Percentiles rank a stretch among this genome's conserved stretches.
phyloP scores from a whole-genome alignment of 2,329 filamentous ascomycete species.

The Capronia americana region DNA sequence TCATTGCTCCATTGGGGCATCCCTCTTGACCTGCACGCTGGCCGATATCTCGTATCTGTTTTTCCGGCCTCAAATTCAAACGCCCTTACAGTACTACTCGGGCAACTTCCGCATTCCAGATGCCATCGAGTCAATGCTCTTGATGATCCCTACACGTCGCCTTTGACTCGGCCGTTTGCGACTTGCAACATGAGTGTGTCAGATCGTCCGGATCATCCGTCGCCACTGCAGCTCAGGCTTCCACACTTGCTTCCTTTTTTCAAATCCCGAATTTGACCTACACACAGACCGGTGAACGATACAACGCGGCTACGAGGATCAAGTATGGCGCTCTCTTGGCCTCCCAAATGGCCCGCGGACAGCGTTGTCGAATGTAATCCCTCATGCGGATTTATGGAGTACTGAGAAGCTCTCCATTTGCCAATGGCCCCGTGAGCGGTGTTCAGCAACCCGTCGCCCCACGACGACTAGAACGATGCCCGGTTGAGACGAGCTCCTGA shows the following conservation, averaged over 20 bases:
- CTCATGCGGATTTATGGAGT: background rate
- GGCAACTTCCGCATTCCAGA: conserved; percentile 1
- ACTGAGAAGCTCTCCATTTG: background rate
- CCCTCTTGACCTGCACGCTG: background rate
- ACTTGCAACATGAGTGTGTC: background rate
- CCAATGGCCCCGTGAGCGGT: background rate
- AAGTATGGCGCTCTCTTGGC: background rate
- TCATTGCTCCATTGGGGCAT: conserved; percentile 2
- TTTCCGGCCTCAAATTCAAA: background rate
- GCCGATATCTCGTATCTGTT: background rate
- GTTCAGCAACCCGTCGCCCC: background rate
- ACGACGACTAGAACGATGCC: background rate
- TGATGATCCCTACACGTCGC: background rate
- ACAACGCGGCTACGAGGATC: background rate
- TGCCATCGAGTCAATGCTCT: background rate
- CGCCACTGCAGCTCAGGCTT: background rate
- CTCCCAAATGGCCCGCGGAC: background rate
- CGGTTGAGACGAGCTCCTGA: background rate
- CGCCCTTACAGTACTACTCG: background rate
- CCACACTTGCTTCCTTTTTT: background rate
- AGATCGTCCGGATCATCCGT: background rate
- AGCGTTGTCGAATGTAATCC: background rate
- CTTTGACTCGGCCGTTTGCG: background rate
- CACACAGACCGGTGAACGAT: background rate
- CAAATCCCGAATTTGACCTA: background rate